Evolutionary conservation across 305 asterid species (phyloP).

Genomic region (Fraxinus albicans): DNA sequence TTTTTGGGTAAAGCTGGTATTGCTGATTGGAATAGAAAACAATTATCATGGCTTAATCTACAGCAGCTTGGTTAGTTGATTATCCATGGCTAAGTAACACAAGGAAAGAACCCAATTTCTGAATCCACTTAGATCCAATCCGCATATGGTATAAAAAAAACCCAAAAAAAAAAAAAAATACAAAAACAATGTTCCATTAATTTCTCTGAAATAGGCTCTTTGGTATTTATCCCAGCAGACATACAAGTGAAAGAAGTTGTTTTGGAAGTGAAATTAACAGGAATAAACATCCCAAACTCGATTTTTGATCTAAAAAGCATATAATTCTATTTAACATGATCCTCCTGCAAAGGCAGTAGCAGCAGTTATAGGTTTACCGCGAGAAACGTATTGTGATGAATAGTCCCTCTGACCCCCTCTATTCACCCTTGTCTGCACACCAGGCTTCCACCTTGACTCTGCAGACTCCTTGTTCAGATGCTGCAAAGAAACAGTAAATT

Average conservation of each 20-base stretch:
- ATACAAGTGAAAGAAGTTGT: conserved; percentile 7
- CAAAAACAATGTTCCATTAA: not conserved
- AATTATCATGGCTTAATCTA: conserved; percentile 5
- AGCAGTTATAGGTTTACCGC: conserved; percentile 51
- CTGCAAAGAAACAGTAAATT: conserved; percentile 41
- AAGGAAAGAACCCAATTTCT: not conserved
- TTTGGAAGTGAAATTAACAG: not conserved
- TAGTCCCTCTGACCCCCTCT: conserved; percentile 68
- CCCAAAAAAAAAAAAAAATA: not conserved
- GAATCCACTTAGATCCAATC: not conserved
- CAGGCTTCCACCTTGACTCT: conserved; percentile 71
- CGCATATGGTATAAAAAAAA: not conserved
- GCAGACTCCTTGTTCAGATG: conserved; percentile 58
- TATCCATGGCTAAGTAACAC: not conserved
- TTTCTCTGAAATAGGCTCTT: not conserved
- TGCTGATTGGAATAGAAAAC: conserved; percentile 3
- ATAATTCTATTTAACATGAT: conserved; percentile 4
- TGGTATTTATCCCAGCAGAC: conserved; percentile 6
- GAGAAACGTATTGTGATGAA: conserved; percentile 50
- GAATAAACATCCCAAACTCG: conserved; percentile 13
- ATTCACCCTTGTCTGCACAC: conserved; percentile 59
- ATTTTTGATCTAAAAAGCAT: not conserved
- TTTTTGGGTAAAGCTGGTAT: conserved; percentile 19
- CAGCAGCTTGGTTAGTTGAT: not conserved
- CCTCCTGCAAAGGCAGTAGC: not conserved